Base-by-base conservation (phyloP, 495 filamentous ascomycete species). In the Coniosporium apollinis region DNA sequence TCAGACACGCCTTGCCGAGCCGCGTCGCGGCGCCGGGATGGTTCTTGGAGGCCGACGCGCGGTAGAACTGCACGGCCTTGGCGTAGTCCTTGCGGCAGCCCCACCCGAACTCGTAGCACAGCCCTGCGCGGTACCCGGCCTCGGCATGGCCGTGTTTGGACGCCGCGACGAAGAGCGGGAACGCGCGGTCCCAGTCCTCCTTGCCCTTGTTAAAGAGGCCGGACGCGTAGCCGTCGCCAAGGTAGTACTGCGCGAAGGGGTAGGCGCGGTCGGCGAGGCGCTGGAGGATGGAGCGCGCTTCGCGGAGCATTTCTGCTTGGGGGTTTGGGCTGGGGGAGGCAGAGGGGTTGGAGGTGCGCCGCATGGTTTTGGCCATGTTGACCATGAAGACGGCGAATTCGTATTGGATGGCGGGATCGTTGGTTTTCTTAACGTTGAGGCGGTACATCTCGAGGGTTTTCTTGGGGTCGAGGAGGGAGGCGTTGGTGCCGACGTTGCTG, bases 51-150 rank as follows among this genome's bases (percentile, higher is more conserved):
- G 91, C 87, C 1, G 86, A 72, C 33, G 80, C 75, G 17, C 89
- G 76, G 51, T 91, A 82, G 57, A 91, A 99, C 48, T 94, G 82
- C 11, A 85, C 81, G 15, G 91, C 91, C 58, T 93, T 92, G 22
- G 75, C 68, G 26, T 75, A 75, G 49, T 94, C 87, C 39, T 81
- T 82, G 22, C 82, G 70, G 38, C 76, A 85, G 15, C 89, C 89
- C 89, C 91, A 96, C 42, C 85, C 91, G 58, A 94, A 96, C 51
- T 99, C 89, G 58, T 93, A 94, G 62, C 87, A 96, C 22, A 99
- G 61, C 3, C 79, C 89, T 30, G 87, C 77, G 34, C 89, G 79
- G 58, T 94, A 99, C 28, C 76, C 87, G 19, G 91, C 85, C 59
- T 99, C 89, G 19, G 91, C 81, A 51, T 99, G 89, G 20, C 89